Evolutionary conservation across 345 rosid genomes (phyloP), one percentile per base, ranked within the genome.

Genomic region (Rhodamnia argentea): DNA sequence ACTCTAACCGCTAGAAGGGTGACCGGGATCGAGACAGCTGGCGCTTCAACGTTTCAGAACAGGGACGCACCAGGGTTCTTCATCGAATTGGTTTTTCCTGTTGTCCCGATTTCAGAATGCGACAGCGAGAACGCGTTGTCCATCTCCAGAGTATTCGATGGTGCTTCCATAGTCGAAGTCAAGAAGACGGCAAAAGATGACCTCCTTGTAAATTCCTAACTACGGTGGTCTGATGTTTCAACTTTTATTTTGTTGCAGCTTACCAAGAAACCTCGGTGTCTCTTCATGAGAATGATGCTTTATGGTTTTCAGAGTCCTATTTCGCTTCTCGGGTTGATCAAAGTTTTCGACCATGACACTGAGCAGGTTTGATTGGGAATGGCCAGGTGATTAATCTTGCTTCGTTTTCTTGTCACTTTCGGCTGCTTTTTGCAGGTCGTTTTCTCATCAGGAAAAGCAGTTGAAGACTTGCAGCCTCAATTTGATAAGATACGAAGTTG

Each of bases 381-480:
- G 29, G 42, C 76, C 22, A 0, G 76, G 23, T 64, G 76, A 64
- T 64, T 29, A 64, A 29, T 29, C 15, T 64, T 64, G 42, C 76
- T 29, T 64, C 42, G 32, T 15, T 16, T 64, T 32, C 44, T 29
- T 7, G 42, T 32, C 23, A 2, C 20, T 37, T 64, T 64, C 9
- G 12, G 15, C 29, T 32, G 42, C 42, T 29, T 32, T 14, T 52
- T 51, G 89, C 81, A 95, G 98, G 94, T 92, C 85, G 92, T 90
- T 89, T 92, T 97, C 83, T 90, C 96, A 53, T 95, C 96, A 60
- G 90, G 88, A 37, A 90, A 94, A 90, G 92, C 91, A 85, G 95
- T 97, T 32, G 29, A 54, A 40, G 92, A 91, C 58, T 37, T 93
- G 52, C 87, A 92, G 85, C 97, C 98, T 32, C 89, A 70, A 86